Evolutionary conservation across 2,329 filamentous ascomycete genomes (phyloP), one percentile per base, ranked within the genome.

Genomic region (Ophiostoma montium): DNA sequence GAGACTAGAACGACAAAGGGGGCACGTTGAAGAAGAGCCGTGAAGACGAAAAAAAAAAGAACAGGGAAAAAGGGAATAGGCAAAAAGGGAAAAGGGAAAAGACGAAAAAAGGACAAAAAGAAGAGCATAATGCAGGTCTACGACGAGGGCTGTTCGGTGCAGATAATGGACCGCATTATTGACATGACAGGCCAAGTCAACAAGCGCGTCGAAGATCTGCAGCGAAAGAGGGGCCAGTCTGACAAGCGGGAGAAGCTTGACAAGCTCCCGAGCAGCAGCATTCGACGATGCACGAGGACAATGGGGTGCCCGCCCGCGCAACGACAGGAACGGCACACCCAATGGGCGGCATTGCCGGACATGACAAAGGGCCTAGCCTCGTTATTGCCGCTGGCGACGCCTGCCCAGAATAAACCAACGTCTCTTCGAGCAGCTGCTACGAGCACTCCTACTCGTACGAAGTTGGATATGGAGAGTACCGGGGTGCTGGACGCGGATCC

Each of bases 401-500:
- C 39, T 42, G 30, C 39, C 21, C 35, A 21, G 7, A 27, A 21
- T n/a, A 13, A 15, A 12, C 21, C 18, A 23, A 23, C 15, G 13
- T 18, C 36, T 13, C 15, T 27, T 15, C 21, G 13, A 27, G 10
- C n/a, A n/a, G n/a, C n/a, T n/a, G n/a, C 39, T 21, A 41, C 38
- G 38, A 15, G 23, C 18, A n/a, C n/a, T n/a, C 19, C 19, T 8
- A 10, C 36, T 41, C 18, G 21, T 41, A 41, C 38, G 10, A 43
- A 19, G 13, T 16, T 23, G 23, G 39, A 18, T 13, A 23, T 42
- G 33, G 35, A 46, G 45, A 19, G 39, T 35, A 46, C 50, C 51
- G 31, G 45, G 51, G 51, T 50, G 27, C 44, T 41, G 16, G 45
- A 30, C 23, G 50, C n/a, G 46, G 47, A 49, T 41, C 50, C 43